These are phyloP conservation scores for Gonapodya prolifera DNA, from an alignment of 192 early-diverging fungal genomes.

Conservation along the genomic window DNA sequence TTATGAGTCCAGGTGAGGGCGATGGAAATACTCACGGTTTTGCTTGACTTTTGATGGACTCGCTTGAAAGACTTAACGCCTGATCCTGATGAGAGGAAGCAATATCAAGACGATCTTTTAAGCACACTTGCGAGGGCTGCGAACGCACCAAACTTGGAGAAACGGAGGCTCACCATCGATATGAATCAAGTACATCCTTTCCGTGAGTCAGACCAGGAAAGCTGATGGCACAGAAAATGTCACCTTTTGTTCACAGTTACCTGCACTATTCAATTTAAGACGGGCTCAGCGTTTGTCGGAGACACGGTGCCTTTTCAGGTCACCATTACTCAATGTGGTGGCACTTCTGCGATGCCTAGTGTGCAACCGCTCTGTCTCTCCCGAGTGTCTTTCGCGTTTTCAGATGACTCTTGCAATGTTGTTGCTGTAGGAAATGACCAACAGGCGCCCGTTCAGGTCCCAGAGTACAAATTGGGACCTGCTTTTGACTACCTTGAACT, in stretches of 20 bases:
- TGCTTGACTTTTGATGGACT: no score
- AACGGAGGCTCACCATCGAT: background rate
- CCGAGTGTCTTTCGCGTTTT: background rate
- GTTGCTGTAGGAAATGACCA: background rate
- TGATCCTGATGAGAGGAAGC: background rate
- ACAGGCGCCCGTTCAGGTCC: background rate
- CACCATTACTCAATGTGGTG: constrained; percentile 13
- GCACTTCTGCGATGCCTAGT: background rate
- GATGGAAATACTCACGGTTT: no score
- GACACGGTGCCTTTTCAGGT: constrained; percentile 46
- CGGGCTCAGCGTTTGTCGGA: constrained; percentile 37
- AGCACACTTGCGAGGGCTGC: background rate
- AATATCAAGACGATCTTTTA: background rate
- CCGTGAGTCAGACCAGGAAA: background rate
- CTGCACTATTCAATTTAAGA: constrained; percentile 31
- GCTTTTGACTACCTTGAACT: no score
- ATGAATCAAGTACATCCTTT: background rate
- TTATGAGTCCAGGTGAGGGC: constrained; percentile 23
- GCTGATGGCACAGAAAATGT: background rate
- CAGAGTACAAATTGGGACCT: background rate
- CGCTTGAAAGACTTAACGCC: background rate
- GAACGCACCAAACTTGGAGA: background rate
- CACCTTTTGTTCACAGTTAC: constrained; percentile 14
- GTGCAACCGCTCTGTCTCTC: background rate
- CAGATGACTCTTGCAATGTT: background rate